Evolutionary conservation across 139 green algal genomes (phyloP), one percentile per base, ranked within the genome.

Genomic region (Picochlorum sp.): DNA sequence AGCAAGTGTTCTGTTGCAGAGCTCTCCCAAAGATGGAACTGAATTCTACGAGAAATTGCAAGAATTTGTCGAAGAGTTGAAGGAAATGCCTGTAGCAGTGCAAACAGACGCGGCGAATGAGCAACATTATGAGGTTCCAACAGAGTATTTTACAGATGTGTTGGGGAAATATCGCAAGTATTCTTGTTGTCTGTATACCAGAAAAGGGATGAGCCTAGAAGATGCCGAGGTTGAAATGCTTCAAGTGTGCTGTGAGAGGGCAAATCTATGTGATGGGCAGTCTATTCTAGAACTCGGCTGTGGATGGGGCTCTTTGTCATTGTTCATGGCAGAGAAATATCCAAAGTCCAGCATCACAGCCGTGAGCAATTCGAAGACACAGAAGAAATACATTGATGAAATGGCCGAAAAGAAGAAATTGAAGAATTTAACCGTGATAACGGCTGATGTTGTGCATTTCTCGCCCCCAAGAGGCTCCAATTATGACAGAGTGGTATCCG

Each of bases 51-150:
- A 8, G 1, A 60, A 49, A 38, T n/a, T 73, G 57, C 68, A 82
- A 56, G 70, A 64, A 0, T 92, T 94, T 60, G 77, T 87, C 2
- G 66, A 89, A 52, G 81, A 88, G 67, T 78, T 98, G 1, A 88
- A 85, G 50, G 23, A 47, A 6, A 80, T 93, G 74, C 86, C 87
- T 0, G 74, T 98, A 6, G 92, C 92, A 0, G 67, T 94, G 9
- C 77, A 95, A 62, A 96, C 88, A 1, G 66, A 57, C 3, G 81
- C 82, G 15, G 91, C 92, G 30, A 98, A 98, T 60, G 84, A 95
- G 65, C 88, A 96, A 68, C 89, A 95, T 73, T 95, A 96, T 56
- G 88, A 94, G 80, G 77, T 99, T 11, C 92, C 93, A 1, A 97
- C 93, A 21, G 83, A 90, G 49, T 98, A 97, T 74, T 98, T 92